phyloP scores from a whole-genome alignment of 73 alveolate species.

The Paramecium bursaria region DNA sequence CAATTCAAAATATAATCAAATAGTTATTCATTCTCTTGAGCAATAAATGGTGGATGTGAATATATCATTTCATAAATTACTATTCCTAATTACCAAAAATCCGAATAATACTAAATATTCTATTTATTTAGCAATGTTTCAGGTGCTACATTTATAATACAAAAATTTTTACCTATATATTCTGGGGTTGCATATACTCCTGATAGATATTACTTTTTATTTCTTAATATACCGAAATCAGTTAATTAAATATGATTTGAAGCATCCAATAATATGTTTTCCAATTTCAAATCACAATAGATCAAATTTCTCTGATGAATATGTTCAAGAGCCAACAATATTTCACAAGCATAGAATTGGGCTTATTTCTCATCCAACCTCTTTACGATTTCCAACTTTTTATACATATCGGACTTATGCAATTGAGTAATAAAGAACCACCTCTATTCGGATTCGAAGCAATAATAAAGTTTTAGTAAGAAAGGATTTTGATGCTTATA shows the following conservation, averaged over 20 bases:
- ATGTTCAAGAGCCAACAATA: slow-evolving; percentile 12
- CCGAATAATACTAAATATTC: slow-evolving; percentile 25
- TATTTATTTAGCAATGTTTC: slow-evolving; percentile 30
- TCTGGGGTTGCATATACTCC: slow-evolving; percentile 30
- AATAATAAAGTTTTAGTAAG: slow-evolving; percentile 9
- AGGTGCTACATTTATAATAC: too few relatives aligned
- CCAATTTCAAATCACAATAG: slow-evolving; percentile 20
- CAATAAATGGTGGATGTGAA: slow-evolving; percentile 56
- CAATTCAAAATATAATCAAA: slow-evolving; percentile 58
- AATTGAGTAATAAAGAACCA: not conserved
- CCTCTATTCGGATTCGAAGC: not conserved
- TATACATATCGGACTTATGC: slow-evolving; percentile 6
- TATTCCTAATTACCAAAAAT: slow-evolving; percentile 53
- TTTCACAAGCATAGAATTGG: slow-evolving; percentile 17
- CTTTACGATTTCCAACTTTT: slow-evolving; percentile 14
- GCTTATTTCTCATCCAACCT: not conserved
- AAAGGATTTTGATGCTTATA: slow-evolving; percentile 22
- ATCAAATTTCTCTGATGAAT: slow-evolving; percentile 22
- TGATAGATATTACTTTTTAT: not conserved
- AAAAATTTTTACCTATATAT: too few relatives aligned
- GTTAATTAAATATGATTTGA: not conserved
- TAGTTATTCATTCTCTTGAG: not conserved
- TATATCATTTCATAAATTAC: slow-evolving; percentile 34
- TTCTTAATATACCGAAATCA: slow-evolving; percentile 45
- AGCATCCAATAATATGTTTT: slow-evolving; percentile 31